Evolutionary conservation across 139 green algal species (phyloP).

Genomic region (Chlamydomonas sp.): DNA sequence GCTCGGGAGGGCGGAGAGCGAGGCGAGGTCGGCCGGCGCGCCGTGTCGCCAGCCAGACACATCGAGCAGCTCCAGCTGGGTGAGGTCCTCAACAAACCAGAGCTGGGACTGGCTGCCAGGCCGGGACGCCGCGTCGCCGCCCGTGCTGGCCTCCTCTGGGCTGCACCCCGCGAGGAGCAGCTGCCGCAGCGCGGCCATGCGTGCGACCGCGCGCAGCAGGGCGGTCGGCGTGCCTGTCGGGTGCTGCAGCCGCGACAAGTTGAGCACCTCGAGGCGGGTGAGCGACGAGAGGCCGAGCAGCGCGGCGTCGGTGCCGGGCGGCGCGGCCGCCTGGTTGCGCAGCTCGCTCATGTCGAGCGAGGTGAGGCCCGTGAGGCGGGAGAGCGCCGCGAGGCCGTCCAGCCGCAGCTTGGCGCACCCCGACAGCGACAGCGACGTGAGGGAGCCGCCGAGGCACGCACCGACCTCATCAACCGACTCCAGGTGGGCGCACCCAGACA

Average conservation of each 20-base stretch:
- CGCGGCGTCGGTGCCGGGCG: not conserved
- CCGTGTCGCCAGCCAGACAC: conserved; percentile 7
- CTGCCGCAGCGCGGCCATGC: not conserved
- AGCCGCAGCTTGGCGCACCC: conserved; percentile 4
- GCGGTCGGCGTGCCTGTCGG: not conserved
- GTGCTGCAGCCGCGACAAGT: conserved; percentile 3
- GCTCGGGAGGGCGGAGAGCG: not conserved
- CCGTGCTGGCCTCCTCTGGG: not conserved
- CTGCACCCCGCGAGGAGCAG: not conserved
- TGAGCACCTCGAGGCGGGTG: conserved; percentile 1
- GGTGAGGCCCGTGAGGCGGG: not conserved
- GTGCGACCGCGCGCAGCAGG: not conserved
- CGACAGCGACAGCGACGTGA: too few species aligned
- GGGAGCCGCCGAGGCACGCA: too few species aligned
- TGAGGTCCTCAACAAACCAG: conserved; percentile 7
- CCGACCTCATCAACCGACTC: too few species aligned
- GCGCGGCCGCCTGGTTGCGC: not conserved
- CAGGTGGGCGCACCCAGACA: too few species aligned
- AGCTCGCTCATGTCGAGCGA: conserved; percentile 5
- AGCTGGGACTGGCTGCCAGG: conserved; percentile 8
- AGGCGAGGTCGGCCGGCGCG: not conserved
- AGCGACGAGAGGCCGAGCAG: not conserved
- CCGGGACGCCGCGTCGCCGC: not conserved
- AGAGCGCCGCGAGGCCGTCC: not conserved
- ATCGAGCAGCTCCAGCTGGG: not conserved